Conservation (phyloP, 805 yeast genomes). For the Ogataea degrootiae region DNA sequence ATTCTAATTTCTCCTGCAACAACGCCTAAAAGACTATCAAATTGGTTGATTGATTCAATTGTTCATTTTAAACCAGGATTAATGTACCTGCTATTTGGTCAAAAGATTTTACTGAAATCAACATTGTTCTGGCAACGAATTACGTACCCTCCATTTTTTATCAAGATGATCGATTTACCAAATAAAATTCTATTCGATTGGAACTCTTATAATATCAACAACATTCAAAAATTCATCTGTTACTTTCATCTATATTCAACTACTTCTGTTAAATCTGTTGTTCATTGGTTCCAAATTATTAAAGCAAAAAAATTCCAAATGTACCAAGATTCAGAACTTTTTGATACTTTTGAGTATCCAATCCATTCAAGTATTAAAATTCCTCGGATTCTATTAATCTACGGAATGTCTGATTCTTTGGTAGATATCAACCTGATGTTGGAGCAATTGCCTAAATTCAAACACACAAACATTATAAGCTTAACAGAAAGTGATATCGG, state of each 20-base stretch:
- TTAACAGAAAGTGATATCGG: neutral
- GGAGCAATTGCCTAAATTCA: conserved; percentile 34
- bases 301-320: conserved; percentile 74
- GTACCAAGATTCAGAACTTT: conserved; percentile 69
- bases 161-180: conserved; percentile 65
- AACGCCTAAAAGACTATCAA: conserved; percentile 82
- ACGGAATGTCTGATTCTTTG: conserved; percentile 78
- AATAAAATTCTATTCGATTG: conserved; percentile 72
- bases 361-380: conserved; percentile 49
- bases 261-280: conserved; percentile 86
- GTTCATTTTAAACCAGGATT: conserved; percentile 74
- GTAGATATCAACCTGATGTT: conserved; percentile 81
- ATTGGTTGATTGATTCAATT: conserved; percentile 70
- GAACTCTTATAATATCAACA: conserved; percentile 66
- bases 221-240: conserved; percentile 69
- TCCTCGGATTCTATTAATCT: conserved; percentile 65
- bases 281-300: conserved; percentile 95
- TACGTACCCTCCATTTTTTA: conserved; percentile 72
- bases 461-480: conserved; percentile 1
- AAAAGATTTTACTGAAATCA: conserved; percentile 61
- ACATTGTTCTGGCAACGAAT: conserved; percentile 66
- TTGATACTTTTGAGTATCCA: conserved; percentile 44
- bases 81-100: conserved; percentile 70
- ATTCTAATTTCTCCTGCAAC: conserved; percentile 82
- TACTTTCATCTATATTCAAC: conserved; percentile 88